These are phyloP conservation scores for Yamadazyma kitorensis DNA, from an alignment of 805 yeast genomes.

Conservation along the genomic window DNA sequence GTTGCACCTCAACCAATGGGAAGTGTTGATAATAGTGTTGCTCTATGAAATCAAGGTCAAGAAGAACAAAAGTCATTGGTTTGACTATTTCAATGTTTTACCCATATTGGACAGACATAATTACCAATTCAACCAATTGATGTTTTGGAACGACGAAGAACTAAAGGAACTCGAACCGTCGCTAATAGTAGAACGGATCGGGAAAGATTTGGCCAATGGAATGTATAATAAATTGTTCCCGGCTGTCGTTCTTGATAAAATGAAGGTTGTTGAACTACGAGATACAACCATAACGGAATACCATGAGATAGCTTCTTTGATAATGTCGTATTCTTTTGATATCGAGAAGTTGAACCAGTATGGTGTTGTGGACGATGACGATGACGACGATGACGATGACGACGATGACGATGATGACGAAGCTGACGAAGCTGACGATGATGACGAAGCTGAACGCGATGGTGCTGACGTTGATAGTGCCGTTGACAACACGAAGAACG, in stretches of 20 bases:
- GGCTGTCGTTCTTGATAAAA: constrained; percentile 24
- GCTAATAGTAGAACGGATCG: constrained; percentile 64
- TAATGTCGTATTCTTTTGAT: constrained; percentile 91
- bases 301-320: constrained; percentile 70
- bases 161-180: constrained; percentile 63
- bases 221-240: constrained; percentile 51
- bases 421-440: constrained; percentile 12
- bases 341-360: constrained; percentile 46
- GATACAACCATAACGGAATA: constrained; percentile 52
- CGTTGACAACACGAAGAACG: no score
- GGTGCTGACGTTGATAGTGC: constrained; percentile 1
- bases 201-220: constrained; percentile 60
- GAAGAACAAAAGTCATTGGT: constrained; percentile 57
- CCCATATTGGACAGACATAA: constrained; percentile 45
- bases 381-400: constrained; percentile 22
- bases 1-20: constrained; percentile 64
- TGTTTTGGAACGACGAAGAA: constrained; percentile 77
- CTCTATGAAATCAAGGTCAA: constrained; percentile 53
- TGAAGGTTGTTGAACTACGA: constrained; percentile 31
- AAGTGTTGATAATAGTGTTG: constrained; percentile 65
- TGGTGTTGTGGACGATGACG: constrained; percentile 19
- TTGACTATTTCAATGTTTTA: constrained; percentile 64
- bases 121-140: constrained; percentile 56
- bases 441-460: constrained; percentile 8
- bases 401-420: constrained; percentile 20